Base-by-base conservation (phyloP, 306 rosid genomes). In the Coriaria nepalensis region DNA sequence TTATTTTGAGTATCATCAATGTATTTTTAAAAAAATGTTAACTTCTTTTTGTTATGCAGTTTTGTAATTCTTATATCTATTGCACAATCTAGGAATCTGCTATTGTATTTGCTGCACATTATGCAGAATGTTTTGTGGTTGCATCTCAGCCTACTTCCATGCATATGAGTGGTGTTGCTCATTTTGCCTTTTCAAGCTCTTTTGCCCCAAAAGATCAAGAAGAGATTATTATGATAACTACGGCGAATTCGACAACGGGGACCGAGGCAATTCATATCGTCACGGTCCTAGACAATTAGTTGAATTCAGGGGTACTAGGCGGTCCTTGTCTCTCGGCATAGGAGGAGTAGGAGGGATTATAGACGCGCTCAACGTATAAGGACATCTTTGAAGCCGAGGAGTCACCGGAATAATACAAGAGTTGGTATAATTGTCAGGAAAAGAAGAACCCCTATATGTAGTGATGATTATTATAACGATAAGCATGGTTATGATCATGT, bases 61-160 rank as follows among this genome's bases (percentile, higher is more conserved):
- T 68, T 50, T 73, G 45, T 47, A 73, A 44, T 65, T 78, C 73
- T 36, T 82, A 0, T 82, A 73, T 52, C 52, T 82, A 37, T 45
- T 69, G 45, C 39, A 70, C 47, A 75, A 78, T 70, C 40, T 78
- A 54, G 83, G 83, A 41, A 59, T 78, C 37, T 73, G 56, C 49
- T 62, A 64, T 42, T 78, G 87, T 39, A 14, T 78, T 9, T 47
- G 75, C 37, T 50, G 68, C 42, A 47, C 69, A 45, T 33, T 78
- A 37, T 78, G 77, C 77, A 63, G 65, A 52, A 63, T 62, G 35
- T 43, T 56, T 37, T 78, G 83, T 68, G 43, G 61, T 45, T 82
- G 81, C 46, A 40, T 66, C 44, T 51, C 75, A 62, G 73, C 68
- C 36, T 75, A 75, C 40, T 58, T 66, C 50, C 61, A 65, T 63